Evolutionary conservation across 768 basidiomycete genomes (phyloP).

Genomic region (Suillus subalutaceus): DNA sequence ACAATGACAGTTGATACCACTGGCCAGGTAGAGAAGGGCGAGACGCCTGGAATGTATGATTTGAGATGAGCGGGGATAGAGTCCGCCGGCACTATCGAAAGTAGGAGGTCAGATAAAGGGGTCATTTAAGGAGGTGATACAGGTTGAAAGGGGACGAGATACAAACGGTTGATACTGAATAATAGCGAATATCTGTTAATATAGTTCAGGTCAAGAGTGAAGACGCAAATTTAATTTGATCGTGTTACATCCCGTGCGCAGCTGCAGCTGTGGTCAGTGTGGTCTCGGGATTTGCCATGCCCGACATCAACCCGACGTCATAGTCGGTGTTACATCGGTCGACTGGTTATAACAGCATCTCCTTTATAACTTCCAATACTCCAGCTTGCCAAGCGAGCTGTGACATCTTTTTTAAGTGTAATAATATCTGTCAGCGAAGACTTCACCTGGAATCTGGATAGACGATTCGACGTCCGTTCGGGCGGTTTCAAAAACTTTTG

Average conservation of each 20-base stretch:
- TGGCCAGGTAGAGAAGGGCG: conserved; percentile 78
- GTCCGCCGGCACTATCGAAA: conserved; percentile 51
- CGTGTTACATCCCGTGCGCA: too few relatives aligned
- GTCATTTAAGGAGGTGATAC: conserved; percentile 49
- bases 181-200: background rate
- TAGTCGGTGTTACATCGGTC: background rate
- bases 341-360: too few relatives aligned
- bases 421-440: too few relatives aligned
- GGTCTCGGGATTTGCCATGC: too few relatives aligned
- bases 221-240: background rate
- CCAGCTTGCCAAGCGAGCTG: background rate
- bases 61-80: conserved; percentile 58
- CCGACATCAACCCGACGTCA: too few relatives aligned
- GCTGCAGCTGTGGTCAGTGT: too few relatives aligned
- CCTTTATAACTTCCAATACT: too few relatives aligned
- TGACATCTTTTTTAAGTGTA: background rate
- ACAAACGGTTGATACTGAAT: background rate
- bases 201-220: background rate
- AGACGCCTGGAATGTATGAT: conserved; percentile 71
- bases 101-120: conserved; percentile 69
- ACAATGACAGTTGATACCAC: conserved; percentile 68
- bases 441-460: background rate
- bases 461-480: too few relatives aligned
- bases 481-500: too few relatives aligned
- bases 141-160: background rate